Evolutionary conservation across 2,329 filamentous ascomycete species (phyloP), one percentile per base, ranked within the genome.

Genomic region (Fusarium zealandicum): DNA sequence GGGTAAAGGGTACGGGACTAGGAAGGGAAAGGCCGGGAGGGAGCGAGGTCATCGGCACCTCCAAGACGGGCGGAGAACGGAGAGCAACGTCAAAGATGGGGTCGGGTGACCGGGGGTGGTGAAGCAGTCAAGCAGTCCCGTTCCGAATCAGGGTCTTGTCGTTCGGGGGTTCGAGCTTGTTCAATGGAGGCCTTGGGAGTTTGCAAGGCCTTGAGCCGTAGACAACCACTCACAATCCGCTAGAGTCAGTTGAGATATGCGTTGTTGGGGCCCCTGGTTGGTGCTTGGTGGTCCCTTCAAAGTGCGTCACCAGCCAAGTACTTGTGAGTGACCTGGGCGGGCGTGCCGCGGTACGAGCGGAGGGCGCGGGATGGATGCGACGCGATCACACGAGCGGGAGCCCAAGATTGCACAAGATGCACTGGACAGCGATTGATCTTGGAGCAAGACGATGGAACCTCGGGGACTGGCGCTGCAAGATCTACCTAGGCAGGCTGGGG

Each of bases 1-100:
- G 66, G 66, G 66, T 72, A 69, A 68, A 69, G 68, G 71, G 70
- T 67, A 65, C 69, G 64, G 62, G 62, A 57, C 56, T 48, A 63
- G 59, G 61, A 62, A 49, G 32, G 54, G 54, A 44, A 61, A 61
- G 52, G 47, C 59, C 54, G 56, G 58, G 57, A 59, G 52, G 61
- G 44, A 56, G 51, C 65, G 62, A 68, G 61, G 65, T 68, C 63
- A 68, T 69, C 67, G 64, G 67, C 63, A 65, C 66, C 62, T 69
- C 51, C 61, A 63, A 54, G 57, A 31, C 28, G 28, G 28, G 13
- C 28, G 13, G 28, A 12, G 65, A 59, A 63, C 51, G 59, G 55
- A 61, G 50, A 56, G 43, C 59, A 54, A 59, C 51, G 54, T 33
- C 39, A 61, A 70, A 60, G 61, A 65, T 64, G 62, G 66, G 66